Percentiles rank a stretch among this genome's conserved stretches.
Conservation (phyloP, 345 rosid genomes). For the Aquilaria yunnanensis region DNA sequence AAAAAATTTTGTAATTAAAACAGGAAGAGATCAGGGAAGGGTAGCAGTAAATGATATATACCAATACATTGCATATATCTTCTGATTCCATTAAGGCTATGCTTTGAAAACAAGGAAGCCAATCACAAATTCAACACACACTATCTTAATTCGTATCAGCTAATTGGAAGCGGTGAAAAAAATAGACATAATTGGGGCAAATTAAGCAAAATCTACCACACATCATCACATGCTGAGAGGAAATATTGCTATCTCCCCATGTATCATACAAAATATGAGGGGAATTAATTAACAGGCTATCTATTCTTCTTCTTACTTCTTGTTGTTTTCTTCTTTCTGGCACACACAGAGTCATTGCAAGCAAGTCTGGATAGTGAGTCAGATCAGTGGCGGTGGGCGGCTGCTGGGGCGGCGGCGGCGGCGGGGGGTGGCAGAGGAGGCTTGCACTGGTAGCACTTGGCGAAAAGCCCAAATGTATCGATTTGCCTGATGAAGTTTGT, state of each 20-base stretch:
- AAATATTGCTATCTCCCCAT: slow-evolving; percentile 32
- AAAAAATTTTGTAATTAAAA: not conserved
- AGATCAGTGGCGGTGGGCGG: slow-evolving; percentile 37
- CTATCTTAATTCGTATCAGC: slow-evolving; percentile 27
- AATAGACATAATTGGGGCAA: slow-evolving; percentile 5
- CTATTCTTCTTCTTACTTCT: not conserved
- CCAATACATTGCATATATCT: slow-evolving; percentile 3
- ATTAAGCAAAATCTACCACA: slow-evolving; percentile 39
- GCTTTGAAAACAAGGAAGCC: slow-evolving; percentile 39
- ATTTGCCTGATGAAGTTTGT: slow-evolving; percentile 86
- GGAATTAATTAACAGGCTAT: not conserved
- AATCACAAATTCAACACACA: slow-evolving; percentile 51
- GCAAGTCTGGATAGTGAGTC: not conserved
- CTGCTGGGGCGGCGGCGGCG: slow-evolving; percentile 23
- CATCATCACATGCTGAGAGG: slow-evolving; percentile 47
- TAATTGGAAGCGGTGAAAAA: slow-evolving; percentile 21
- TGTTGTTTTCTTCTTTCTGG: no score
- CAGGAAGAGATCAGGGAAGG: no score
- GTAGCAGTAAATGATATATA: not conserved
- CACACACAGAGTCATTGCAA: no score
- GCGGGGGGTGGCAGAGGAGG: slow-evolving; percentile 39
- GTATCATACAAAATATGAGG: slow-evolving; percentile 52
- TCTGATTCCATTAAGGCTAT: slow-evolving; percentile 26
- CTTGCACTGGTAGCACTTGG: slow-evolving; percentile 98
- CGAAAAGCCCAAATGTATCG: slow-evolving; percentile 86